Evolutionary conservation across 129 eudicot species (phyloP).

Genomic region (Scalesia atractyloides): DNA sequence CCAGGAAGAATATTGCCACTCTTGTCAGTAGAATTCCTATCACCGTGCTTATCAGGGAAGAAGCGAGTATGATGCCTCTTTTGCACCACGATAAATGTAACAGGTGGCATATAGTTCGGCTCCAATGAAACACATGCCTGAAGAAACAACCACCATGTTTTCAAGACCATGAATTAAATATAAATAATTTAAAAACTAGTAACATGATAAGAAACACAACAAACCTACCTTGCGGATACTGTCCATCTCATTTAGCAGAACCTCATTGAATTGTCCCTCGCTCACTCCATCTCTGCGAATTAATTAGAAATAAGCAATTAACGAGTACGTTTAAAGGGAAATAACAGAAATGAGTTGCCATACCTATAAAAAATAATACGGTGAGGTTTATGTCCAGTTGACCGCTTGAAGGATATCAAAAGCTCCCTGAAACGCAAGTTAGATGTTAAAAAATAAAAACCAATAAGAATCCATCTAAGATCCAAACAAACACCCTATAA

Average conservation of each 20-base stretch:
- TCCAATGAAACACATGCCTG: constrained; percentile 84
- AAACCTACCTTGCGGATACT: constrained; percentile 60
- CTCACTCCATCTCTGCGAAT: constrained; percentile 84
- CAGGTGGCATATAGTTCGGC: constrained; percentile 55
- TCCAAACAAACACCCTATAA: neutral
- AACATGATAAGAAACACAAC: neutral
- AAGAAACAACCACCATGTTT: constrained; percentile 1
- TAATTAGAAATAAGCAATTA: neutral
- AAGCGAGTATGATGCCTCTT: constrained; percentile 92
- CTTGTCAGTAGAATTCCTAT: constrained; percentile 51
- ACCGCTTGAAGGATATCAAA: constrained; percentile 35
- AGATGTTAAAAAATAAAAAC: neutral
- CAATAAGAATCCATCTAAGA: neutral
- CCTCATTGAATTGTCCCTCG: constrained; percentile 80
- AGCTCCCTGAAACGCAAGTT: constrained; percentile 51
- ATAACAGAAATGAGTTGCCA: neutral
- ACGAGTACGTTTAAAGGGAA: neutral
- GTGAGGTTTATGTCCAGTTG: constrained; percentile 46
- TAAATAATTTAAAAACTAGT: no score
- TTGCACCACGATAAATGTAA: constrained; percentile 83
- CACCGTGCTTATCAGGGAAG: constrained; percentile 53
- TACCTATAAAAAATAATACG: constrained; percentile 77
- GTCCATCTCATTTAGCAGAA: constrained; percentile 61
- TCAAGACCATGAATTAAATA: neutral
- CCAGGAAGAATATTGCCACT: constrained; percentile 93